These are phyloP conservation scores for Marchantia polymorpha DNA, from an alignment of 225 moss, liverwort and hornwort species.

Conservation along the genomic window DNA sequence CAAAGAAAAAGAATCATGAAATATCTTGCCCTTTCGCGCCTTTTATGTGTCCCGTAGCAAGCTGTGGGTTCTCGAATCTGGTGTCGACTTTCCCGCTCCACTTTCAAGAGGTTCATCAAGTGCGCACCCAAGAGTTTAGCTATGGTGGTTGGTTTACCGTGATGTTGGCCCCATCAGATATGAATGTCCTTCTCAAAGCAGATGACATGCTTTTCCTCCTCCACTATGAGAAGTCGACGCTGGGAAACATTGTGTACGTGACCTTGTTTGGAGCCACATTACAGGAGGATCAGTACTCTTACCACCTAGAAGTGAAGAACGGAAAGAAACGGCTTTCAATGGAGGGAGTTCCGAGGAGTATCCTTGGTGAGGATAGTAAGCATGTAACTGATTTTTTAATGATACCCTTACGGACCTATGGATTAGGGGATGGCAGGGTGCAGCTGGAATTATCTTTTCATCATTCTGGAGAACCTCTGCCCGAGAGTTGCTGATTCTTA, in stretches of 20 bases:
- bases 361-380: slow-evolving; percentile 51
- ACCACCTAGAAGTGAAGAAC: slow-evolving; percentile 55
- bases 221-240: slow-evolving; percentile 49
- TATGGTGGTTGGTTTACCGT: slow-evolving; percentile 67
- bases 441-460: slow-evolving; percentile 15
- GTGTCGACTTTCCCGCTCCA: slow-evolving; percentile 47
- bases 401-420: slow-evolving; percentile 45
- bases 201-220: slow-evolving; percentile 67
- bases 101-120: slow-evolving; percentile 48
- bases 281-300: slow-evolving; percentile 56
- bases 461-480: slow-evolving; percentile 15
- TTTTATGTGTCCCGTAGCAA: slow-evolving; percentile 48
- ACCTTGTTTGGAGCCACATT: slow-evolving; percentile 57
- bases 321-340: slow-evolving; percentile 52
- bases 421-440: slow-evolving; percentile 27
- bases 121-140: slow-evolving; percentile 49
- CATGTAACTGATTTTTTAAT: slow-evolving; percentile 52
- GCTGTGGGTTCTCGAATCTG: slow-evolving; percentile 45
- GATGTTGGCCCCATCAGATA: slow-evolving; percentile 41
- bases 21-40: slow-evolving; percentile 50
- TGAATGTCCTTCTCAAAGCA: slow-evolving; percentile 48
- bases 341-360: slow-evolving; percentile 63
- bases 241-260: slow-evolving; percentile 60
- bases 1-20: slow-evolving; percentile 57
- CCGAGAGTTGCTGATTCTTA: not conserved